Percentiles rank a stretch among this genome's conserved stretches.
Evolutionary conservation across 2,329 filamentous ascomycete species (phyloP).

Genomic region (Fusarium tupiense): DNA sequence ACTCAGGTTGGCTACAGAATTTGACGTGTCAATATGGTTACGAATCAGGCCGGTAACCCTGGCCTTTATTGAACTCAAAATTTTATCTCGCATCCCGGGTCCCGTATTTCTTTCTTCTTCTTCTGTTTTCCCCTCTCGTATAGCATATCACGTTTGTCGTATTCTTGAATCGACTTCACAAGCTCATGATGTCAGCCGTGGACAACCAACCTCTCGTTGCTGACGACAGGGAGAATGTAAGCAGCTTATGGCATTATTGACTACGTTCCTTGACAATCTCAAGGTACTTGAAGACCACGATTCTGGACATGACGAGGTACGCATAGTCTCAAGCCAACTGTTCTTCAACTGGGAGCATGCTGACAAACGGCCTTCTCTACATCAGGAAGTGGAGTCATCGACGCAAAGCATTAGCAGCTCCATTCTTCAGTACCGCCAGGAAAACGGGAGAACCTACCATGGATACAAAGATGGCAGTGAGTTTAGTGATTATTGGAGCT

Average conservation of each 20-base stretch:
- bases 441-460: conserved; percentile 19
- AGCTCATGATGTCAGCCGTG: neutral
- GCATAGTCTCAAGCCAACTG: accelerated
- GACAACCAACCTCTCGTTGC: conserved; percentile 5
- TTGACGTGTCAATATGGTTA: conserved; percentile 5
- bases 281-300: neutral
- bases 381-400: neutral
- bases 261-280: neutral
- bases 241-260: accelerated
- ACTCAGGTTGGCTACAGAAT: neutral
- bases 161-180: accelerated
- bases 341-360: accelerated
- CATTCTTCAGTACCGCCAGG: conserved; percentile 18
- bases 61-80: neutral
- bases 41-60: neutral
- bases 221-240: conserved; percentile 1
- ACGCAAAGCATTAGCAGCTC: conserved; percentile 18
- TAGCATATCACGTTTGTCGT: accelerated
- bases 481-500: accelerated
- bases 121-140: neutral
- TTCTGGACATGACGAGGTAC: neutral
- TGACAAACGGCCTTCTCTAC: neutral
- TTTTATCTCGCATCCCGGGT: too few relatives aligned
- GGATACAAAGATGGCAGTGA: conserved; percentile 25
- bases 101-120: too few relatives aligned